phyloP scores from a whole-genome alignment of 2,329 filamentous ascomycete genomes.

The Fusarium ramigenum region DNA sequence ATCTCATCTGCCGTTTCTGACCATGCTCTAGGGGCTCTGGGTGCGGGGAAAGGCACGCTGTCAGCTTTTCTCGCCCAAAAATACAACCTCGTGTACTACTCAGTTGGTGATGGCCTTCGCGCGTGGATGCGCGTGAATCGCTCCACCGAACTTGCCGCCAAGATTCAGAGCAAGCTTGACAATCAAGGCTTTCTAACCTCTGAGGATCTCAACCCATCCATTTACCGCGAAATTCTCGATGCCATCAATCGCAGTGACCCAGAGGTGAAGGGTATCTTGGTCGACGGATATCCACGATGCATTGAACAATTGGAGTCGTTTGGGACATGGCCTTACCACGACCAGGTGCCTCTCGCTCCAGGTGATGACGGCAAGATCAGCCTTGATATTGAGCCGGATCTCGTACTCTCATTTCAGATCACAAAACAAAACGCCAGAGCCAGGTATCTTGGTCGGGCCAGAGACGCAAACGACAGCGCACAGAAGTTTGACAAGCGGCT shows the following conservation, averaged over 20 bases:
- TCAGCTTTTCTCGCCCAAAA: background rate
- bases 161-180: background rate
- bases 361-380: background rate
- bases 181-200: background rate
- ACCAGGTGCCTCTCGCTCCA: background rate
- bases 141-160: background rate
- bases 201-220: background rate
- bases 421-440: background rate
- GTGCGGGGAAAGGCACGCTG: background rate
- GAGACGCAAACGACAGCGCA: background rate
- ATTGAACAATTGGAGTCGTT: background rate
- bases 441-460: background rate
- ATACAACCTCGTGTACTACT: background rate
- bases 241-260: background rate
- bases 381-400: background rate
- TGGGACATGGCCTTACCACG: background rate
- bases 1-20: background rate
- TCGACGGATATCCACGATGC: background rate
- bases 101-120: background rate
- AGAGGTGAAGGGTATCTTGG: background rate
- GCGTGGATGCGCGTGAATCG: background rate
- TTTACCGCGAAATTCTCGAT: background rate
- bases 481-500: background rate
- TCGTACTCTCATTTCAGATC: background rate
- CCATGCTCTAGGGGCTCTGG: background rate